phyloP scores from a whole-genome alignment of 108 stramenopile genomes.

The Cyclostephanos invisitatus region DNA sequence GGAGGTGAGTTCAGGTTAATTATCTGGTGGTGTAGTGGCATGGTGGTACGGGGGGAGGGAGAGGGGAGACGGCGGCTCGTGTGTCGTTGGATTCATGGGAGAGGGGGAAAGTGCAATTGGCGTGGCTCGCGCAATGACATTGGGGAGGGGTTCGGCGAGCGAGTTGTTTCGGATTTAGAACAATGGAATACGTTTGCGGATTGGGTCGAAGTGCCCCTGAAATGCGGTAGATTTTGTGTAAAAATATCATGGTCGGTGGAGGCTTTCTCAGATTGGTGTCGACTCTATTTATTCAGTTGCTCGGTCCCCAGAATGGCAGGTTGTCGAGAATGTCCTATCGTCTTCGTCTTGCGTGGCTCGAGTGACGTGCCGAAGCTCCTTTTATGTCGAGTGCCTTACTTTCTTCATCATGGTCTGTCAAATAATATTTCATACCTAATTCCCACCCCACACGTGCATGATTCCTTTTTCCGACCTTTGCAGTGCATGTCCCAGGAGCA shows the following conservation, averaged over 20 bases:
- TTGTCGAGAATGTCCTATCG: not conserved
- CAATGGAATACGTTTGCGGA: too few species aligned
- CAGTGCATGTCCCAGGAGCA: constrained; percentile 84
- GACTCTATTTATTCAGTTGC: not conserved
- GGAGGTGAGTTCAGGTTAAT: constrained; percentile 71
- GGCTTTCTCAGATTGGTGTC: too few species aligned
- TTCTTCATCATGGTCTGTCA: not conserved
- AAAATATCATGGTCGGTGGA: too few species aligned
- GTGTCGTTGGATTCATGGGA: too few species aligned
- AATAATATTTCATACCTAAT: not conserved
- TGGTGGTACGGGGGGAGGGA: too few species aligned
- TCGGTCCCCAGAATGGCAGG: not conserved
- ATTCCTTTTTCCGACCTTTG: not conserved
- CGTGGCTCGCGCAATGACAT: too few species aligned
- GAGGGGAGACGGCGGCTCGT: too few species aligned
- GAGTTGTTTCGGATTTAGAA: too few species aligned
- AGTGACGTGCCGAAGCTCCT: not conserved
- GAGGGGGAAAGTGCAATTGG: too few species aligned
- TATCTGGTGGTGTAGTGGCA: not conserved
- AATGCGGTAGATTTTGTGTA: too few species aligned
- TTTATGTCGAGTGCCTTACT: not conserved
- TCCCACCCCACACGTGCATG: not conserved
- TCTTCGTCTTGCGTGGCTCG: not conserved
- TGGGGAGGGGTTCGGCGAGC: too few species aligned
- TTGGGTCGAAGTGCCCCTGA: too few species aligned